Evolutionary conservation across 1,284 basidiomycete species (phyloP).

Genomic region (Apiotrichum domesticum): DNA sequence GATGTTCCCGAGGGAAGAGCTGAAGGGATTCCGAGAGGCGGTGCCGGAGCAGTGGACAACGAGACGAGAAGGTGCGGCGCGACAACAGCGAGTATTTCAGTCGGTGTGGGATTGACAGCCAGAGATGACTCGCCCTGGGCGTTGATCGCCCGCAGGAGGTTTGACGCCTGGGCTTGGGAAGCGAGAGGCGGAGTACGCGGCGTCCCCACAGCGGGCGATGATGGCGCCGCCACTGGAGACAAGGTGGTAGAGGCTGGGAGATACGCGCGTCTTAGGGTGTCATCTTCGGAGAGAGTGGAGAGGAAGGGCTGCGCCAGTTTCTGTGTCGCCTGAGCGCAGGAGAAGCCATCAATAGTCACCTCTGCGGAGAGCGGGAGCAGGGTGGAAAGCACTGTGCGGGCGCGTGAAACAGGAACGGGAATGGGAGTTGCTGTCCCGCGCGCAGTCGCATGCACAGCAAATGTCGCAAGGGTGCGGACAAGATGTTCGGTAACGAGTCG

Average conservation of each 20-base stretch:
- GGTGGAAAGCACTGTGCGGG: constrained; percentile 1
- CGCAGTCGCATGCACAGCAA: constrained; percentile 5
- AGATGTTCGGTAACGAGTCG: background rate
- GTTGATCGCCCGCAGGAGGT: constrained; percentile 6
- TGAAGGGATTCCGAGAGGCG: constrained; percentile 15
- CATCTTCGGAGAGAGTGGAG: background rate
- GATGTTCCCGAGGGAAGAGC: background rate
- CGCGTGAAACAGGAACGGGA: background rate
- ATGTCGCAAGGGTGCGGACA: constrained; percentile 5
- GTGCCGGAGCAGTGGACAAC: constrained; percentile 5
- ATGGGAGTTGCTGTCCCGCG: constrained; percentile 3
- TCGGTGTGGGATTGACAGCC: constrained; percentile 1
- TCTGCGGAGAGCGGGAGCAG: constrained; percentile 2
- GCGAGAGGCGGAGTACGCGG: background rate
- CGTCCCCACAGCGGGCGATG: background rate
- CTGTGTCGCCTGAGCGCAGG: background rate
- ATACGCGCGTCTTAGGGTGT: constrained; percentile 3
- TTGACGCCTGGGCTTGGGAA: background rate
- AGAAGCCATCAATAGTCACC: background rate
- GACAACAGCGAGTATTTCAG: constrained; percentile 8
- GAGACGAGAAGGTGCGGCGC: constrained; percentile 12
- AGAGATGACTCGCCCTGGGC: background rate
- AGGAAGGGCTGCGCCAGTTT: constrained; percentile 4
- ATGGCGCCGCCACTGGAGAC: too few relatives aligned
- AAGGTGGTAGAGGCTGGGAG: background rate